Evolutionary conservation across 2,329 filamentous ascomycete species (phyloP), one percentile per base, ranked within the genome.

Genomic region (Phyllosticta citribraziliensis): DNA sequence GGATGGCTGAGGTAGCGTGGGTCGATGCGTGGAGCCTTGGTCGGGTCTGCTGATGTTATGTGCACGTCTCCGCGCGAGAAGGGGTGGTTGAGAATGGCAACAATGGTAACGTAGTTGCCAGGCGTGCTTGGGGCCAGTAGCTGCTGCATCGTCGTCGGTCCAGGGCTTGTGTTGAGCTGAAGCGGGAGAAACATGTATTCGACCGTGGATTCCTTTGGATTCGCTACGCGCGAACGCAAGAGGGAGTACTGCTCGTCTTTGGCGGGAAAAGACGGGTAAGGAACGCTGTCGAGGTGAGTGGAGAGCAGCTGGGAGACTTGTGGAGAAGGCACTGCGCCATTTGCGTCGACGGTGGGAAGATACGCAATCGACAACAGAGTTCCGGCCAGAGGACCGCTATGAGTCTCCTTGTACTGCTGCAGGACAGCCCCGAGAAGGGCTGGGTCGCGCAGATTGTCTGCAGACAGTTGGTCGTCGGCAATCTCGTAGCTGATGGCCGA

Each of bases 1-100:
- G 76, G 74, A 58, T 79, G 73, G 8, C 70, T 69, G 19, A 79
- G 67, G 30, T 76, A 77, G 12, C 68, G 67, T 1, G 76, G 75
- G 59, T 79, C 67, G 64, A 79, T 75, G 17, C 47, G 54, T 0
- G 78, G 77, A 6, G 25, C 25, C 0, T 8, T 5, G 27, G 52
- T 19, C 1, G 72, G 70, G 24, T 75, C 68, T 11, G 67, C 22
- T 1, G 66, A 66, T 10, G 64, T 63, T 52, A 74, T 69, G 61
- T 73, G 72, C 17, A 74, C 65, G 35, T 62, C 66, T 40, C 73
- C 73, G 10, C 68, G 67, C 6, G 70, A 72, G 59, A 74, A 69
- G 1, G 72, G 72, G 2, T 73, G 64, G 9, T 62, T 63, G 3
- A 69, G 60, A 10, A 59, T 52, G 11, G 57, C 55, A 30, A 62